phyloP scores from a whole-genome alignment of 2,329 filamentous ascomycete genomes.

The Thielaviopsis euricoi region DNA sequence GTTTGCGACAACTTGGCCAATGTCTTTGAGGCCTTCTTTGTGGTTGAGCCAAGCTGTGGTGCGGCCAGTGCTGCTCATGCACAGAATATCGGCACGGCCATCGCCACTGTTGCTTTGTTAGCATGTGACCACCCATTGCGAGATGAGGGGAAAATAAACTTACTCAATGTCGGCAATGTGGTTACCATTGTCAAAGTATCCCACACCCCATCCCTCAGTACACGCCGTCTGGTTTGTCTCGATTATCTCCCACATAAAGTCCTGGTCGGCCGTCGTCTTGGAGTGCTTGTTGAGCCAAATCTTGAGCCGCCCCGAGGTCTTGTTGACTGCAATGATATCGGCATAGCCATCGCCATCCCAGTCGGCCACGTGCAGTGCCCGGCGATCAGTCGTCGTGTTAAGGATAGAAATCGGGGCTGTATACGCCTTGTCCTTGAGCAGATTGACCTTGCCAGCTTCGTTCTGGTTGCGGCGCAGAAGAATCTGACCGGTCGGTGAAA shows the following conservation, averaged over 20 bases:
- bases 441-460: neutral
- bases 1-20: conserved; percentile 18
- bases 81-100: conserved; percentile 19
- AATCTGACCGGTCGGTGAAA: conserved; percentile 10
- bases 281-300: conserved; percentile 12
- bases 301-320: conserved; percentile 2
- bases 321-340: conserved; percentile 15
- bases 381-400: conserved; percentile 13
- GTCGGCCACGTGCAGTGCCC: conserved; percentile 20
- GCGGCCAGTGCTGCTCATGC: conserved; percentile 18
- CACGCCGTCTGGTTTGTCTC: conserved; percentile 12
- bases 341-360: conserved; percentile 22
- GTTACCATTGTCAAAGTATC: conserved; percentile 17
- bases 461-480: conserved; percentile 7
- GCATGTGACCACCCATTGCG: neutral
- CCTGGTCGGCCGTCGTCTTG: neutral
- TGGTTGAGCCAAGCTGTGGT: conserved; percentile 16
- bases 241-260: conserved; percentile 9
- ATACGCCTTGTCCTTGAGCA: neutral
- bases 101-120: conserved; percentile 14
- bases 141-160: neutral
- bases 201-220: conserved; percentile 15
- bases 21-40: conserved; percentile 11
- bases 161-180: conserved; percentile 19
- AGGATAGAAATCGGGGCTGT: neutral